Evolutionary conservation across 2,329 filamentous ascomycete genomes (phyloP).

Genomic region (Bipolaris victoriae): DNA sequence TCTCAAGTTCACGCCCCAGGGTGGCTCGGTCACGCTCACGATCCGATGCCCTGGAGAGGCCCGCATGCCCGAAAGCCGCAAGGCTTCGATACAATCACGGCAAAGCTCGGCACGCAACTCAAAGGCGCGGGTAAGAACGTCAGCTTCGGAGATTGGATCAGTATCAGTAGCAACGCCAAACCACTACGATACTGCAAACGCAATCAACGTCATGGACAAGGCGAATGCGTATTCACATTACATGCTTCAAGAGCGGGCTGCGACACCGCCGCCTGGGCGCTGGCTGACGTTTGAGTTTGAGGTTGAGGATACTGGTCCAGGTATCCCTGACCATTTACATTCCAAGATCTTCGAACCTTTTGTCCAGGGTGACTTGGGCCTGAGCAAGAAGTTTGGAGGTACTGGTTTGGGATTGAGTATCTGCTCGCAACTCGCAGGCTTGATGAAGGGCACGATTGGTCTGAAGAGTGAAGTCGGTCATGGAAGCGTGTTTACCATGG

Average conservation of each 20-base stretch:
- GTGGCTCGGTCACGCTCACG: slow-evolving; percentile 75
- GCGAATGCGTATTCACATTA: slow-evolving; percentile 44
- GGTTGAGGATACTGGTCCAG: slow-evolving; percentile 85
- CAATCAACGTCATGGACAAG: slow-evolving; percentile 53
- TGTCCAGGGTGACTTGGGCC: slow-evolving; percentile 85
- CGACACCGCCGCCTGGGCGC: slow-evolving; percentile 64
- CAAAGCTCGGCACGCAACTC: slow-evolving; percentile 49
- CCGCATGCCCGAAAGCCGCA: slow-evolving; percentile 50
- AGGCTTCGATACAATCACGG: slow-evolving; percentile 54
- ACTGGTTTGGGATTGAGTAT: slow-evolving; percentile 89
- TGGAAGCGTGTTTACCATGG: slow-evolving; percentile 82
- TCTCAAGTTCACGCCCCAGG: slow-evolving; percentile 83
- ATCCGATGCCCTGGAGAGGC: slow-evolving; percentile 75
- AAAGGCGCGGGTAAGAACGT: slow-evolving; percentile 36
- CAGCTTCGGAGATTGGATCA: slow-evolving; percentile 42
- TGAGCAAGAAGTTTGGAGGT: slow-evolving; percentile 89
- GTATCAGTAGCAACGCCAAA: slow-evolving; percentile 36
- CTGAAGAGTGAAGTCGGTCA: slow-evolving; percentile 73
- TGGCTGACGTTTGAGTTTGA: slow-evolving; percentile 84
- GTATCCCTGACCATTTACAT: slow-evolving; percentile 79
- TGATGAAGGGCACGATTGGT: slow-evolving; percentile 81
- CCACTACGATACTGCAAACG: slow-evolving; percentile 51
- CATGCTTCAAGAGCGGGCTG: slow-evolving; percentile 44
- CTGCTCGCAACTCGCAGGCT: slow-evolving; percentile 79
- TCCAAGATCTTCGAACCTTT: slow-evolving; percentile 91